Base-by-base conservation (phyloP, 495 filamentous ascomycete species). In the Pyrenula massariospora region DNA sequence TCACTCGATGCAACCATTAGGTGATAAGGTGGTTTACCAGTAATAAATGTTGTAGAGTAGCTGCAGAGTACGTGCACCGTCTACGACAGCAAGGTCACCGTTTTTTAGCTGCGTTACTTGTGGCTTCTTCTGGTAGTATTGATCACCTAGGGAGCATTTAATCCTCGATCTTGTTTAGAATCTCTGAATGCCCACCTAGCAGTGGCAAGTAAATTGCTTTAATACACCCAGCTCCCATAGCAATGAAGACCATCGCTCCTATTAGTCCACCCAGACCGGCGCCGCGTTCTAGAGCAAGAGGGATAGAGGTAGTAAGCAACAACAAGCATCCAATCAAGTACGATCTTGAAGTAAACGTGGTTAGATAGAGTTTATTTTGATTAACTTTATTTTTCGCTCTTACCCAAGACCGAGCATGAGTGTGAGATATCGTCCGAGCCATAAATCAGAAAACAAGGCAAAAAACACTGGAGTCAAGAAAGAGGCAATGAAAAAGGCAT, bases 31-130 rank as follows among this genome's bases (percentile, higher is more conserved):
- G 60, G 78, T 79, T 59, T 78, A 73, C 63, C 80, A 78, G 59
- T 84, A 86, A 61, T 79, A 86, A 63, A 81, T 77, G 47, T 83
- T 77, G 71, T 82, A 82, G n/a, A 83, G 76, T 10, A 75, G 76
- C 61, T 81, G 78, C 2, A 83, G 77, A 2, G 82, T 87, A 20
- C 80, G 68, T 52, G 80, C 75, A 3, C 81, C 79, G 54, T 83
- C 78, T 52, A 79, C 65, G 55, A 87, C 77, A 19, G 84, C 83
- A 24, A 68, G 66, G 61, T 83, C 76, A 19, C 80, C 79, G 15
- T 42, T 67, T 36, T 65, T 61, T 12, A 74, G 64, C 1, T 67
- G 76, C 10, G 73, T 68, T 12, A 82, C 66, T 23, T 61, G 70
- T 22, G 73, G 73, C 3, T 70, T 72, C 2, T 65, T 76, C 19